A percentile compares a stretch with the other conserved stretches of the same genome.
phyloP scores from a whole-genome alignment of 2,329 filamentous ascomycete genomes.

The Chlorencoelia australis region DNA sequence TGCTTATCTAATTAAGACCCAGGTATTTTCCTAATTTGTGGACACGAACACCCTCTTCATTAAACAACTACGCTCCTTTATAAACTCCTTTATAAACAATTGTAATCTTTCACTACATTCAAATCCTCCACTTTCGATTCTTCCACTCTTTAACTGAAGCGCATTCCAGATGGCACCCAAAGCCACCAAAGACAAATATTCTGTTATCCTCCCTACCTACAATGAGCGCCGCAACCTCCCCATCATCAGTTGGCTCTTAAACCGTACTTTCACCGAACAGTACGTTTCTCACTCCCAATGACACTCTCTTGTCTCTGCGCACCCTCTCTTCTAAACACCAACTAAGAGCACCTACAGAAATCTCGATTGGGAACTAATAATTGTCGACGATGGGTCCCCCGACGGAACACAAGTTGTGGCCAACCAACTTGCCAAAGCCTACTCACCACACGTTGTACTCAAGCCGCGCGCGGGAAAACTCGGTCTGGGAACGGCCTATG shows the following conservation, averaged over 20 bases:
- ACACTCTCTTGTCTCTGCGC: not conserved
- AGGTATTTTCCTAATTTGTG: too few relatives aligned
- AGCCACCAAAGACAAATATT: constrained; percentile 67
- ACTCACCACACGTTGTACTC: constrained; percentile 69
- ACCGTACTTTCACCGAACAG: constrained; percentile 84
- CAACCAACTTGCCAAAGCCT: constrained; percentile 79
- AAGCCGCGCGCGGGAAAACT: constrained; percentile 73
- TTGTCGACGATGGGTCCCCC: constrained; percentile 95
- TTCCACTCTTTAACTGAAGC: too few relatives aligned
- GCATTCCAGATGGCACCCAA: constrained; percentile 13
- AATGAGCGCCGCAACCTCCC: constrained; percentile 97
- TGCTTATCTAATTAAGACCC: too few relatives aligned
- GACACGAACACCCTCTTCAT: too few relatives aligned
- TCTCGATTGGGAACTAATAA: constrained; percentile 93
- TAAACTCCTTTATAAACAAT: too few relatives aligned
- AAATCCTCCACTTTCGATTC: too few relatives aligned
- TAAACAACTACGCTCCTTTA: too few relatives aligned
- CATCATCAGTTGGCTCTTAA: constrained; percentile 88
- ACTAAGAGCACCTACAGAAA: constrained; percentile 44
- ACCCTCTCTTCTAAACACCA: not conserved
- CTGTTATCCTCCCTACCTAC: constrained; percentile 94
- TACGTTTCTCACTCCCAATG: constrained; percentile 34
- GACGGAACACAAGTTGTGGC: constrained; percentile 91
- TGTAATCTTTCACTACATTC: too few relatives aligned
- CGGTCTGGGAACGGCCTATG: constrained; percentile 24